phyloP scores from a whole-genome alignment of 108 stramenopile genomes.

The Parietichytrium sp. region DNA sequence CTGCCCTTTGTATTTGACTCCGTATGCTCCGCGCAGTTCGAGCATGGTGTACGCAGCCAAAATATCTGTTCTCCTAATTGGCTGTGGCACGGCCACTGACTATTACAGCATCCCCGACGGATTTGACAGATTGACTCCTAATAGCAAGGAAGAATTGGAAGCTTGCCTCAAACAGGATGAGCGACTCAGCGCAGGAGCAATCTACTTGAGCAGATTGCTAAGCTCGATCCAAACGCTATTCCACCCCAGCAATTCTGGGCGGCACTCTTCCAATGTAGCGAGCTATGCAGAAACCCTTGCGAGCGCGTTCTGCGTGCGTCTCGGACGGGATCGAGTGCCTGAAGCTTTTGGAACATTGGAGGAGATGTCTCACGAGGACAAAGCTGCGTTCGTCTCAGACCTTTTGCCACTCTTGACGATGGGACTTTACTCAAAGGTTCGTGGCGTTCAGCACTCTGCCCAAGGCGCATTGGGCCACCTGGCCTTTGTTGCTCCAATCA shows the following conservation, averaged over 20 bases:
- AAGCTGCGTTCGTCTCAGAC: not conserved
- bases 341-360: not conserved
- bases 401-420: conserved; percentile 1
- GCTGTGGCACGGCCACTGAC: not conserved
- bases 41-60: not conserved
- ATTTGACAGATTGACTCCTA: not conserved
- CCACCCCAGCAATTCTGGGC: conserved; percentile 25
- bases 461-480: conserved; percentile 25
- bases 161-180: not conserved
- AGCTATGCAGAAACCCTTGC: not conserved
- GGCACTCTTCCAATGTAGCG: not conserved
- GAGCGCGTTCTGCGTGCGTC: not conserved
- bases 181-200: not conserved
- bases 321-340: not conserved
- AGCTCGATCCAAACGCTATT: conserved; percentile 25
- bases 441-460: not conserved
- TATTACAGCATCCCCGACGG: not conserved
- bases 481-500: not conserved
- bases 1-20: not conserved
- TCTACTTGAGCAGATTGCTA: conserved; percentile 18
- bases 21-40: not conserved
- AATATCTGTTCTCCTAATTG: conserved; percentile 18
- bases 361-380: not conserved
- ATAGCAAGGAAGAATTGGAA: not conserved
- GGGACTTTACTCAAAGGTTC: conserved; percentile 34